Percentiles rank a stretch among this genome's conserved stretches.
Conservation (phyloP, 2,329 filamentous ascomycete species). For the Aspergillus oerlinghausenensis region DNA sequence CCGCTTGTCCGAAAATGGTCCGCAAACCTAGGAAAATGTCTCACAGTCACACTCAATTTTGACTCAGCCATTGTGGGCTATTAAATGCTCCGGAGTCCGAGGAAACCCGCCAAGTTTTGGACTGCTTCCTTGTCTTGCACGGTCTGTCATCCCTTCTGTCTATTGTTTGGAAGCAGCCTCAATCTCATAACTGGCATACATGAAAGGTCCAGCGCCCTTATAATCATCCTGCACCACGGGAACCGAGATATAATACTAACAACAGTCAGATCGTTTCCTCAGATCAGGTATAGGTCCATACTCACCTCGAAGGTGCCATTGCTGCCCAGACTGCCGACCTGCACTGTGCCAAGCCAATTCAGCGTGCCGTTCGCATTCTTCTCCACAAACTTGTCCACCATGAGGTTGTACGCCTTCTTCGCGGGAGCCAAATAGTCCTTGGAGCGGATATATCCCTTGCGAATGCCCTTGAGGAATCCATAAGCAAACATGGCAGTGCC, state of each 20-base stretch:
- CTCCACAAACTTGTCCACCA: constrained; percentile 4
- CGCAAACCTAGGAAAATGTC: not conserved
- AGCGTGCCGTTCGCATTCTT: constrained; percentile 9
- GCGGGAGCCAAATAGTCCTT: constrained; percentile 4
- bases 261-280: not conserved
- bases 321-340: constrained; percentile 13
- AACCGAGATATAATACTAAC: constrained; percentile 14
- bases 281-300: not conserved
- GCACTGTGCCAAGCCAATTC: constrained; percentile 13
- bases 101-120: not conserved
- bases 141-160: not conserved
- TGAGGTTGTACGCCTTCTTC: constrained; percentile 1
- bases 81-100: not conserved
- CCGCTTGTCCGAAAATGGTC: not conserved
- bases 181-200: constrained; percentile 14
- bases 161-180: constrained; percentile 2
- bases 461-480: constrained; percentile 9
- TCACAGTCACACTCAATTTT: not conserved
- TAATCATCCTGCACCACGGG: constrained; percentile 11
- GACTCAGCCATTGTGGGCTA: not conserved
- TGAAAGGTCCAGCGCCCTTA: constrained; percentile 13
- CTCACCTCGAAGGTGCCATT: constrained; percentile 14
- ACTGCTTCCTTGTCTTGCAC: not conserved
- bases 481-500: constrained; percentile 14
- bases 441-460: constrained; percentile 6